phyloP scores from a whole-genome alignment of 2,329 filamentous ascomycete genomes.

The Aspergillus cejpii region DNA sequence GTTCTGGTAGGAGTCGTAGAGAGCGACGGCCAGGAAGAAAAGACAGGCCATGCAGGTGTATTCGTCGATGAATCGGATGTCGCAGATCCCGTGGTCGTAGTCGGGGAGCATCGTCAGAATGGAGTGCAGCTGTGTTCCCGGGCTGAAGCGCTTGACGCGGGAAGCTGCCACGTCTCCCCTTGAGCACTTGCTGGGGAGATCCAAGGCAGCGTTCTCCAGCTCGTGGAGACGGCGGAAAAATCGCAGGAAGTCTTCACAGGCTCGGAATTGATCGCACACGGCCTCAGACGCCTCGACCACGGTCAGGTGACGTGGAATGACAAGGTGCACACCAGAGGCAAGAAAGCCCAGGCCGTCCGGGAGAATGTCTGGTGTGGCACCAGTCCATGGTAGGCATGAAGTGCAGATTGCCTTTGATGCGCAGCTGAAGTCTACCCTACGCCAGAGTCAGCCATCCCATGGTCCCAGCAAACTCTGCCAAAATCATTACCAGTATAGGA shows the following conservation, averaged over 20 bases:
- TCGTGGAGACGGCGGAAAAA: slow-evolving; percentile 26
- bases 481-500: slow-evolving; percentile 27
- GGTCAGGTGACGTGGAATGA: slow-evolving; percentile 9
- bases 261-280: slow-evolving; percentile 18
- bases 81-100: slow-evolving; percentile 29
- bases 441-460: slow-evolving; percentile 2
- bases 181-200: slow-evolving; percentile 8
- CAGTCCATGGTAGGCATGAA: slow-evolving; percentile 26
- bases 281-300: slow-evolving; percentile 15
- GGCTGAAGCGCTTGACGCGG: slow-evolving; percentile 16
- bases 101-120: slow-evolving; percentile 27
- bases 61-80: slow-evolving; percentile 30
- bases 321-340: slow-evolving; percentile 17
- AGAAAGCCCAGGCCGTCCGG: slow-evolving; percentile 22
- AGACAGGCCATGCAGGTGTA: slow-evolving; percentile 29
- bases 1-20: slow-evolving; percentile 25
- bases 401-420: slow-evolving; percentile 26
- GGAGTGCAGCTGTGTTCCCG: slow-evolving; percentile 22
- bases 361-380: slow-evolving; percentile 18
- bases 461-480: neutral
- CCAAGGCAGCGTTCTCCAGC: slow-evolving; percentile 19
- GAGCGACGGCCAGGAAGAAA: slow-evolving; percentile 25
- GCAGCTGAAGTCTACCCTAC: slow-evolving; percentile 30
- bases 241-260: slow-evolving; percentile 28
- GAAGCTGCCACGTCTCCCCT: slow-evolving; percentile 1